Conservation (phyloP, 2,329 filamentous ascomycete species). For the Erysiphe pulchra region DNA sequence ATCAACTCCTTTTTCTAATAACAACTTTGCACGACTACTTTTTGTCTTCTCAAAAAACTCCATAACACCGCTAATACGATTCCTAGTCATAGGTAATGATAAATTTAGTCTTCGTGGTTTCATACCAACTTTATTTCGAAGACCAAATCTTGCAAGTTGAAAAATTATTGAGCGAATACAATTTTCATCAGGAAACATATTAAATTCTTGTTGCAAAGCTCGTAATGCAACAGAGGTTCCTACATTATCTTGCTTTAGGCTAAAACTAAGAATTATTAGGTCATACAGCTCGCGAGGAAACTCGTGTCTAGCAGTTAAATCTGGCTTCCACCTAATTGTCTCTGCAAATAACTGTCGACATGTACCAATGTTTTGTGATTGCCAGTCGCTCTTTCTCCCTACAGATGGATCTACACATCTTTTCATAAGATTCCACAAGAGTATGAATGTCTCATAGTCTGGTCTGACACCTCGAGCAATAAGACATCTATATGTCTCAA, state of each 20-base stretch:
- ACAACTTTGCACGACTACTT: conserved; percentile 8
- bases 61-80: conserved; percentile 19
- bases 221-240: conserved; percentile 23
- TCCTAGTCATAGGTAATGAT: conserved; percentile 15
- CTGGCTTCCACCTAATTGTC: conserved; percentile 17
- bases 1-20: conserved; percentile 9
- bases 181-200: conserved; percentile 19
- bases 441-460: conserved; percentile 10
- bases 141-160: conserved; percentile 19
- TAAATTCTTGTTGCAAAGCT: conserved; percentile 18
- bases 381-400: conserved; percentile 1
- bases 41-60: conserved; percentile 19
- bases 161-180: conserved; percentile 22
- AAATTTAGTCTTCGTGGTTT: conserved; percentile 16
- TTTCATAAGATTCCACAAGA: conserved; percentile 12
- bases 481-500: conserved; percentile 8
- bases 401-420: conserved; percentile 6
- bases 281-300: conserved; percentile 24
- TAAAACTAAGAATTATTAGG: conserved; percentile 24
- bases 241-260: conserved; percentile 20
- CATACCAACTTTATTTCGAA: conserved; percentile 11
- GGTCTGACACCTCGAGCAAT: conserved; percentile 6
- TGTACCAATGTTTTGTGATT: conserved; percentile 1
- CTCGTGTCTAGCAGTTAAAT: conserved; percentile 7
- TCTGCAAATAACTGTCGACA: conserved; percentile 17